Base-by-base conservation (phyloP, 169 alveolate species). In the Plasmodium falciparum region DNA sequence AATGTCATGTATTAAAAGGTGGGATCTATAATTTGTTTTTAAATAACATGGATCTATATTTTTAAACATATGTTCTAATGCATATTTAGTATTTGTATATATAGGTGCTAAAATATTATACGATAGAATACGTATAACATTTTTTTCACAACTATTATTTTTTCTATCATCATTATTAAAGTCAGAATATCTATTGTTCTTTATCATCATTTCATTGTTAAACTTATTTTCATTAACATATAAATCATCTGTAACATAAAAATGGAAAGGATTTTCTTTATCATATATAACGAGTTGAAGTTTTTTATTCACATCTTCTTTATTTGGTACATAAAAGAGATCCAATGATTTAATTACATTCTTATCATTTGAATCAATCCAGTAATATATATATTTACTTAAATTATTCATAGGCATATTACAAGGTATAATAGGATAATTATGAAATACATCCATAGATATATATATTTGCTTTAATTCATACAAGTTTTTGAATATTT, bases 11-110 rank as follows among this genome's bases (percentile, higher is more conserved):
- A 83, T 70, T 39, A 83, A 39, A 17, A 83, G 61, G 69, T 83
- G 91, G 2, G 91, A 83, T 70, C 91, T 69, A 73, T 83, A 83
- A 26, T 59, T 83, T 17, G 91, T 83, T 70, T 83, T 83, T 73
- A 83, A 29, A 83, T 70, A 83, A 45, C 83, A 22, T 11, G 85
- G 67, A 13, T 83, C 85, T 39, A 83, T 20, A 56, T 83, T 83
- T 83, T 70, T 83, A 39, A 83, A 67, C 91, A 83, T 83, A n/a
- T 83, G 71, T 59, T 67, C 85, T 11, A 69, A 7, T 26, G 85
- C 83, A 73, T 83, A 83, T 50, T 83, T 71, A 6, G 91, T 83
- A 54, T 83, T 83, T 7, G 91, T 83, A 50, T 83, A 83, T 56
- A 71, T 83, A 20, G 91, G 91, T 7, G 91, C 91, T 58, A 83